Conservation (phyloP, 495 filamentous ascomycete genomes). For the Apiosordaria backusii region DNA sequence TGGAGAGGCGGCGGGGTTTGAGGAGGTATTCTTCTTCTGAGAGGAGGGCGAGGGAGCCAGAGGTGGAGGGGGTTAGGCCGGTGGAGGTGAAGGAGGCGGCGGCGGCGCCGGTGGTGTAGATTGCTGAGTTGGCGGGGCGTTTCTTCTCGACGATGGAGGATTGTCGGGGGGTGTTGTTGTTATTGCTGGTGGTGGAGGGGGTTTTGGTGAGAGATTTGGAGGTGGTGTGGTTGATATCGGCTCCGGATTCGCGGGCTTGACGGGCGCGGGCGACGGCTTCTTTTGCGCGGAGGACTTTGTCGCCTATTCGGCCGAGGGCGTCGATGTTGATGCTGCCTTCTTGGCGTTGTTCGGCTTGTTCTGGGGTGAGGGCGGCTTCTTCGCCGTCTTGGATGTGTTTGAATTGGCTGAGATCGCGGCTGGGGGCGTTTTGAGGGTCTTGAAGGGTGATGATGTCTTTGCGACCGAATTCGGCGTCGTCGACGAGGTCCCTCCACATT, state of each 20-base stretch:
- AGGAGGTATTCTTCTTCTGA: slow-evolving; percentile 96
- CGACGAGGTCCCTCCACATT: slow-evolving; percentile 90
- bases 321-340: slow-evolving; percentile 67
- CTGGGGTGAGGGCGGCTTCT: slow-evolving; percentile 56
- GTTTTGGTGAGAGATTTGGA: slow-evolving; percentile 28
- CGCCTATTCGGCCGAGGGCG: slow-evolving; percentile 71
- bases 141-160: slow-evolving; percentile 48
- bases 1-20: slow-evolving; percentile 79
- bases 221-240: slow-evolving; percentile 49
- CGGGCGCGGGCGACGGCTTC: slow-evolving; percentile 83
- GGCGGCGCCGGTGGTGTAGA: slow-evolving; percentile 85
- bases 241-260: slow-evolving; percentile 44
- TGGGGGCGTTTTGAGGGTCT: slow-evolving; percentile 87
- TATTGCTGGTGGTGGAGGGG: slow-evolving; percentile 13
- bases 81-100: slow-evolving; percentile 95
- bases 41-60: slow-evolving; percentile 75
- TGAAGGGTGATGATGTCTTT: slow-evolving; percentile 96
- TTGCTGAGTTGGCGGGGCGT: slow-evolving; percentile 76
- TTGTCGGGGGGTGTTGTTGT: slow-evolving; percentile 29
- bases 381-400: slow-evolving; percentile 85
- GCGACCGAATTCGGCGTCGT: slow-evolving; percentile 79
- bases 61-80: slow-evolving; percentile 86
- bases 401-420: slow-evolving; percentile 81
- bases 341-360: slow-evolving; percentile 50
- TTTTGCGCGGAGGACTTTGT: slow-evolving; percentile 88